phyloP scores from a whole-genome alignment of 306 rosid genomes.

The Cucumis sativus region DNA sequence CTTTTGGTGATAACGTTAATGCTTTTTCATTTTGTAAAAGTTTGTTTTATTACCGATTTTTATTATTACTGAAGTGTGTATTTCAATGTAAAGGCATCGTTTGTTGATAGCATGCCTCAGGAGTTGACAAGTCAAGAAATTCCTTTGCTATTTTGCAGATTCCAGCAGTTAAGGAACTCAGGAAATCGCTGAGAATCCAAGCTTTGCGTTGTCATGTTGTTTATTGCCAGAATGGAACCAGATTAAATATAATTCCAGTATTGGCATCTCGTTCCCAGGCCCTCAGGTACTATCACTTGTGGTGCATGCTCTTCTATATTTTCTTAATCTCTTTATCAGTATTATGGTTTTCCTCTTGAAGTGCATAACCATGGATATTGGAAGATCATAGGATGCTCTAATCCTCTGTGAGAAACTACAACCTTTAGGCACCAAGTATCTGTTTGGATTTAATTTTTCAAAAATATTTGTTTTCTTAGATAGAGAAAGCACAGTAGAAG shows the following conservation, averaged over 20 bases:
- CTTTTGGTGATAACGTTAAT: slow-evolving; percentile 8
- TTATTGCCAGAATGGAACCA: slow-evolving; percentile 80
- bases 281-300: slow-evolving; percentile 56
- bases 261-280: slow-evolving; percentile 97
- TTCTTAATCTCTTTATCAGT: background rate
- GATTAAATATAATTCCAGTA: slow-evolving; percentile 85
- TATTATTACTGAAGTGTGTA: background rate
- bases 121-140: background rate
- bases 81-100: background rate
- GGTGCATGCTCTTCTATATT: background rate
- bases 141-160: slow-evolving; percentile 28
- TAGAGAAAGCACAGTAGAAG: background rate
- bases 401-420: background rate
- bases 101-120: background rate
- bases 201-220: slow-evolving; percentile 93
- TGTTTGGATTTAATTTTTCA: background rate
- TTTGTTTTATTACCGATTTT: background rate
- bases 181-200: slow-evolving; percentile 75
- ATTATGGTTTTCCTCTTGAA: slow-evolving; percentile 1
- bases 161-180: slow-evolving; percentile 80
- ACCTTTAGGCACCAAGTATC: background rate
- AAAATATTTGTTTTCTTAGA: background rate
- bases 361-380: slow-evolving; percentile 1
- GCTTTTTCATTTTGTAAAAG: background rate
- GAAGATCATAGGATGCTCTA: background rate